Percentiles rank a stretch among this genome's conserved stretches.
Evolutionary conservation across 2,329 filamentous ascomycete species (phyloP).

Genomic region (Fusarium poae): DNA sequence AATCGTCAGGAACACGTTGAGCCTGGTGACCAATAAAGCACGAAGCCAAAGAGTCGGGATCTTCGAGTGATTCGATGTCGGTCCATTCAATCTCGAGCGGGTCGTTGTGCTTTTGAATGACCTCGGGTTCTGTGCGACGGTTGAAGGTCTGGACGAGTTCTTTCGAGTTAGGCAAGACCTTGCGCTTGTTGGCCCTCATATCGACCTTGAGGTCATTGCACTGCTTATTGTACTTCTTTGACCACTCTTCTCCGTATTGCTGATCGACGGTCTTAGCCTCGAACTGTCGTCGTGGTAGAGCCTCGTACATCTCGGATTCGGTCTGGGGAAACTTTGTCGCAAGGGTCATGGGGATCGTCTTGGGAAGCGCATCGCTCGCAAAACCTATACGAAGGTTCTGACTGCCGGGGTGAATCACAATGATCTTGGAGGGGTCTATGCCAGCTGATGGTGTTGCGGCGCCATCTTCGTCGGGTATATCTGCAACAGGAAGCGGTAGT

Average conservation of each 20-base stretch:
- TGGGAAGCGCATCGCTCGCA: constrained; percentile 94
- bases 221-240: constrained; percentile 82
- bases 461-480: constrained; percentile 69
- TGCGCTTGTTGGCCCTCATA: constrained; percentile 93
- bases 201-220: constrained; percentile 87
- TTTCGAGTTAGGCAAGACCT: constrained; percentile 96
- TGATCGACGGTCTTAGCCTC: constrained; percentile 76
- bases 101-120: constrained; percentile 95
- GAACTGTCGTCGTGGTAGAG: constrained; percentile 78
- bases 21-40: constrained; percentile 87
- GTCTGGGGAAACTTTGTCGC: constrained; percentile 82
- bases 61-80: constrained; percentile 75
- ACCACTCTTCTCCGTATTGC: constrained; percentile 87
- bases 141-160: constrained; percentile 97
- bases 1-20: constrained; percentile 88
- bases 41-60: constrained; percentile 70
- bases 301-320: constrained; percentile 86
- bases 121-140: constrained; percentile 82
- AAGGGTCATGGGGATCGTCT: constrained; percentile 93
- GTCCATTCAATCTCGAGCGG: constrained; percentile 96
- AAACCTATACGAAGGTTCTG: constrained; percentile 95
- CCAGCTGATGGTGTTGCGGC: constrained; percentile 69
- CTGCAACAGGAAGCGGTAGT: constrained; percentile 69
- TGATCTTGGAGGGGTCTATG: constrained; percentile 85
- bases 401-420: constrained; percentile 95